Percentiles rank a stretch among this genome's conserved stretches.
Conservation (phyloP, 768 basidiomycete genomes). For the Cantharellus cinnabarinus region DNA sequence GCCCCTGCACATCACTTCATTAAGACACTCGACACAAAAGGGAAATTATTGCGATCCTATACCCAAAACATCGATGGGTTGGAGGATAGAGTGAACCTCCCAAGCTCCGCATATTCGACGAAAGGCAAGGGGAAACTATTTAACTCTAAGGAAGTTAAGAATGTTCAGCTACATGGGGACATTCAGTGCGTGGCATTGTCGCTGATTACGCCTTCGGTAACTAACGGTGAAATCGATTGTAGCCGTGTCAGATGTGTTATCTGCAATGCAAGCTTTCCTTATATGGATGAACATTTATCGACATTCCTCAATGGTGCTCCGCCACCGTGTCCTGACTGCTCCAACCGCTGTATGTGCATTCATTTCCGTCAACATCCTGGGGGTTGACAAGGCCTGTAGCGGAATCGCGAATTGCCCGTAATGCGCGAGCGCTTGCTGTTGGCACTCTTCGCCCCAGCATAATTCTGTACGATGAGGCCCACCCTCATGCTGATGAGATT, state of each 20-base stretch:
- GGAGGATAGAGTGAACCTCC: slow-evolving; percentile 40
- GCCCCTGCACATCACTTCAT: slow-evolving; percentile 81
- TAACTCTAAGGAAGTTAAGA: slow-evolving; percentile 51
- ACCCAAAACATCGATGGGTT: slow-evolving; percentile 98
- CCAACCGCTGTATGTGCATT: slow-evolving; percentile 47
- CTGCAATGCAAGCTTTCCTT: slow-evolving; percentile 65
- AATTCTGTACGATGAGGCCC: slow-evolving; percentile 86
- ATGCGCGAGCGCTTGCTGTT: slow-evolving; percentile 55
- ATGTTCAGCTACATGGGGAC: slow-evolving; percentile 88
- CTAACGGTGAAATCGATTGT: not conserved
- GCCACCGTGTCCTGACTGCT: slow-evolving; percentile 77
- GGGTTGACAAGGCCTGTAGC: slow-evolving; percentile 24
- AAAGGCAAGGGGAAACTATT: slow-evolving; percentile 25
- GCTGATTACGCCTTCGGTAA: not conserved
- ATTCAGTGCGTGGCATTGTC: slow-evolving; percentile 27
- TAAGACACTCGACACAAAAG: slow-evolving; percentile 59
- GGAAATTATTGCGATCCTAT: slow-evolving; percentile 73
- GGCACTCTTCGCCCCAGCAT: slow-evolving; percentile 86
- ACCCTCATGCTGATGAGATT: slow-evolving; percentile 84
- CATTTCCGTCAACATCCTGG: slow-evolving; percentile 3
- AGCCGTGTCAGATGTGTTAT: slow-evolving; percentile 61
- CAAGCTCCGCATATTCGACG: not conserved
- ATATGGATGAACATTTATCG: slow-evolving; percentile 36
- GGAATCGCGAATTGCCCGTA: slow-evolving; percentile 58
- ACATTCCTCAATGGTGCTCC: slow-evolving; percentile 49